Evolutionary conservation across 1,284 basidiomycete genomes (phyloP).

Genomic region (Ganoderma leucocontextum): DNA sequence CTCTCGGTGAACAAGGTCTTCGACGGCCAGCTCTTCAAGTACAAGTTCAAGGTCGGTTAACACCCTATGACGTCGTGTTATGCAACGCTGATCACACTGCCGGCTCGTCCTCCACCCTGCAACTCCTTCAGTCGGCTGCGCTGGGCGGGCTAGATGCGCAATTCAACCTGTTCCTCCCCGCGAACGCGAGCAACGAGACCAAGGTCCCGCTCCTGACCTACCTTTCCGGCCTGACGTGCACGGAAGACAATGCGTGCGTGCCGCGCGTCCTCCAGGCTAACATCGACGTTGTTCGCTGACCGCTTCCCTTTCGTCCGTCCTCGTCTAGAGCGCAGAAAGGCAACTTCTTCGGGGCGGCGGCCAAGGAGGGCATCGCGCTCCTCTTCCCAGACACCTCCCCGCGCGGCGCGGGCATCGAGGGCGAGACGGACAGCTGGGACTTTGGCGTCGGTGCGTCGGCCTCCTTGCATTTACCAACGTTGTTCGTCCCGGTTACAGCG

Average conservation of each 20-base stretch:
- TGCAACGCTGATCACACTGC: slow-evolving; percentile 26
- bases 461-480: not conserved
- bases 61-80: slow-evolving; percentile 6
- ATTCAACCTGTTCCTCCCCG: slow-evolving; percentile 93
- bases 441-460: slow-evolving; percentile 75
- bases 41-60: slow-evolving; percentile 78
- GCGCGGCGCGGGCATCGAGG: slow-evolving; percentile 89
- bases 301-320: not conserved
- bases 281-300: not conserved
- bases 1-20: slow-evolving; percentile 84
- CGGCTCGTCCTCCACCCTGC: not conserved
- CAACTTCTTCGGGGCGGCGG: slow-evolving; percentile 82
- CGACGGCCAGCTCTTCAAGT: slow-evolving; percentile 84
- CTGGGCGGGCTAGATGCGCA: slow-evolving; percentile 84
- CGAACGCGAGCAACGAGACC: slow-evolving; percentile 54
- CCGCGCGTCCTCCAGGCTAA: not conserved
- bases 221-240: slow-evolving; percentile 94
- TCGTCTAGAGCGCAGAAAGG: slow-evolving; percentile 84
- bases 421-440: slow-evolving; percentile 91
- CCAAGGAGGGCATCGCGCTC: slow-evolving; percentile 86
- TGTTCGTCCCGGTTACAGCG: not conserved
- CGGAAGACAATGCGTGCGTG: slow-evolving; percentile 90
- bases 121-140: slow-evolving; percentile 58
- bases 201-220: slow-evolving; percentile 90
- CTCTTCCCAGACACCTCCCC: slow-evolving; percentile 98